Evolutionary conservation across 2,329 filamentous ascomycete species (phyloP), one percentile per base, ranked within the genome.

Genomic region (Exophiala sp.): DNA sequence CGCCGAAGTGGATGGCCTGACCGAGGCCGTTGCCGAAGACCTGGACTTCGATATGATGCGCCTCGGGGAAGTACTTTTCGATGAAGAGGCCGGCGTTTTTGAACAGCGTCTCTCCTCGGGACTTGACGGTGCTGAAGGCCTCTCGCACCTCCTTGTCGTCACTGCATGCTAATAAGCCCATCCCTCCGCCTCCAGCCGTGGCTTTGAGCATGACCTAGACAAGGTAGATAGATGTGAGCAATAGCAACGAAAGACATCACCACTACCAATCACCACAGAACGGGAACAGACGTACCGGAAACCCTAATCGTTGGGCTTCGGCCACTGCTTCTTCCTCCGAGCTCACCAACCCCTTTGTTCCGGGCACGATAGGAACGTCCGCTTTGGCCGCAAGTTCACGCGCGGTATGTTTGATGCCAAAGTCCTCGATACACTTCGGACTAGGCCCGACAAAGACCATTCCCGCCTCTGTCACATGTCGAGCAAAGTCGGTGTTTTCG

Each of bases 1-100:
- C 89, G 16, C 88, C 88, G 23, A 95, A 79, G n/a, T 85, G 82
- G 8, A 95, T 83, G 13, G 84, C 88, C 63, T 85, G 80, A 1
- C 88, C 88, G 59, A 82, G 76, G 44, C 81, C 81, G 63, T 95
- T 89, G 37, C 88, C 89, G 66, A 95, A 93, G 13, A 95, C 80
- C 65, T 95, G 89, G 3, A 95, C 86, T 68, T 95, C 89, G 50
- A 95, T 86, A 64, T 95, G 89, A 49, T 87, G 79, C 32, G 86
- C 86, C 0, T 82, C 80, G 14, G 84, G 78, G 62, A 90, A 87
- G 65, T 88, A 95, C 58, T 82, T 82, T 69, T 95, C 88, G 19
- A 95, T 85, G 53, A 94, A 80, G 72, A 95, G 85, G 4, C 88
- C 86, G 60, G 88, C 80, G 56, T 90, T 85, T 46, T 88, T 88